Evolutionary conservation across 139 green algal genomes (phyloP).

Genomic region (Asterochloris erici): DNA sequence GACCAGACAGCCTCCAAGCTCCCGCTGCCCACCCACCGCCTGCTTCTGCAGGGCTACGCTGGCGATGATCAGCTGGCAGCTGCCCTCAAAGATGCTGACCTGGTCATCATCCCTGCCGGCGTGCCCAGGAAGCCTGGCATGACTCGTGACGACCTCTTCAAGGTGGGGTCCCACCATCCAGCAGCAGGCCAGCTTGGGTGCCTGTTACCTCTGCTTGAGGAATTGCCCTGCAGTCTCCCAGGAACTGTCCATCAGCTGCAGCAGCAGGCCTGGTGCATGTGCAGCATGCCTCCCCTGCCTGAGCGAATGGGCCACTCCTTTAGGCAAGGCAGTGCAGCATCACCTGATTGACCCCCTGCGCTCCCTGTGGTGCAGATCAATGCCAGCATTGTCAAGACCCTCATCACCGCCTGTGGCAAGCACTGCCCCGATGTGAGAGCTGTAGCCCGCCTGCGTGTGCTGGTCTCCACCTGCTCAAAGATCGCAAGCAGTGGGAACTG

Average conservation of each 20-base stretch:
- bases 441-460: too few relatives aligned
- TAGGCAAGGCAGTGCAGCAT: too few relatives aligned
- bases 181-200: not conserved
- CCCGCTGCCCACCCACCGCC: not conserved
- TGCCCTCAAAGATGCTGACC: constrained; percentile 67
- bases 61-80: constrained; percentile 68
- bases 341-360: too few relatives aligned
- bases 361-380: constrained; percentile 60
- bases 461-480: too few relatives aligned
- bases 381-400: constrained; percentile 88
- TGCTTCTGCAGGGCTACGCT: constrained; percentile 45
- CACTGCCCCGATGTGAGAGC: constrained; percentile 76
- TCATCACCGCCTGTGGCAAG: constrained; percentile 84
- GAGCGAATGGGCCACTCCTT: too few relatives aligned
- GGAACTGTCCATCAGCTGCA: not conserved
- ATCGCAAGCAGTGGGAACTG: too few relatives aligned
- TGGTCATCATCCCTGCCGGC: constrained; percentile 90
- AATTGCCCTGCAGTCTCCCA: not conserved
- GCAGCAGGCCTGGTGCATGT: too few relatives aligned
- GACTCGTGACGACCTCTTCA: constrained; percentile 99
- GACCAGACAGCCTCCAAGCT: too few relatives aligned
- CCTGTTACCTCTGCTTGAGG: not conserved
- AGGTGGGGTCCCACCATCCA: constrained; percentile 32
- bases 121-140: constrained; percentile 99
- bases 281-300: too few relatives aligned